Evolutionary conservation across 208 protist species (phyloP).

Genomic region (Naegleria fowleri): DNA sequence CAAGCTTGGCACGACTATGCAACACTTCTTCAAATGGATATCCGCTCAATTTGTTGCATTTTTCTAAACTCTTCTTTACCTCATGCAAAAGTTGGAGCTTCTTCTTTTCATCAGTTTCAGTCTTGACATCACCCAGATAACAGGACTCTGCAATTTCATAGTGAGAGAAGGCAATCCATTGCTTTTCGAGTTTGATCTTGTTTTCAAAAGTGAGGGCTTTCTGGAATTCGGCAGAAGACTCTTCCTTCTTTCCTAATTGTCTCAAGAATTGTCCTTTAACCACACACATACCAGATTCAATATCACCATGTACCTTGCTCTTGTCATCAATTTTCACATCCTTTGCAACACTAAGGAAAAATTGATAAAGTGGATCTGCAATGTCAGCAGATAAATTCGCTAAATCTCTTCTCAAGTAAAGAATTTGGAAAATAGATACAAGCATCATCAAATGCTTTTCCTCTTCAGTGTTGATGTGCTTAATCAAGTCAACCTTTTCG

Average conservation of each 20-base stretch:
- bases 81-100: background rate
- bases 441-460: background rate
- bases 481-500: background rate
- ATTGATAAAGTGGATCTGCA: background rate
- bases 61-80: background rate
- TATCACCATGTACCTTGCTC: background rate
- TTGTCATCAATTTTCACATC: background rate
- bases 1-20: background rate
- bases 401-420: conserved; percentile 15
- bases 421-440: background rate
- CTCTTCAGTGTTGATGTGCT: background rate
- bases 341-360: background rate
- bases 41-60: background rate
- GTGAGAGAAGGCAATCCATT: background rate
- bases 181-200: background rate
- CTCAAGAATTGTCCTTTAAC: background rate
- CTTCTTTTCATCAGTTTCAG: background rate
- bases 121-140: background rate
- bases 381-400: background rate
- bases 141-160: background rate
- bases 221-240: background rate
- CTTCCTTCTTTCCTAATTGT: background rate
- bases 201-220: background rate
- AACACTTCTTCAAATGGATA: background rate
- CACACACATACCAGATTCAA: background rate